Conservation (phyloP, 495 filamentous ascomycete genomes). For the Aspergillus olivimuriae region DNA sequence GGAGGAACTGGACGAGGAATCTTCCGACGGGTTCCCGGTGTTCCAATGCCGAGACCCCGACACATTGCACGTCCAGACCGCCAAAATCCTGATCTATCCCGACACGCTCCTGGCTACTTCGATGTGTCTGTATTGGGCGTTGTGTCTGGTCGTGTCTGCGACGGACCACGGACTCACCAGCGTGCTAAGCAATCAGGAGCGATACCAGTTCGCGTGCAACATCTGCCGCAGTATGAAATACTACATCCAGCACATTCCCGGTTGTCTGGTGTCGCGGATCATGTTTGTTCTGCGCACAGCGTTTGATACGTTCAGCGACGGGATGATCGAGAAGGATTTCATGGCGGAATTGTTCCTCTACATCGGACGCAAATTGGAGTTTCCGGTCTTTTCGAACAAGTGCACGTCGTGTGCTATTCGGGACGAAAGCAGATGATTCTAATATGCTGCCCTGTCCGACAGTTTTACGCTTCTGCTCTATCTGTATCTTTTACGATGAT, state of each 20-base stretch:
- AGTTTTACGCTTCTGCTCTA: no score
- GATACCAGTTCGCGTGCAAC: constrained; percentile 21
- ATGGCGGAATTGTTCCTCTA: constrained; percentile 14
- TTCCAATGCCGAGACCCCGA: constrained; percentile 15
- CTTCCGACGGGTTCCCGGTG: constrained; percentile 10
- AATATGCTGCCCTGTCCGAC: no score
- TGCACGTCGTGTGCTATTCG: constrained; percentile 12
- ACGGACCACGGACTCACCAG: constrained; percentile 14
- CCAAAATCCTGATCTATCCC: constrained; percentile 14
- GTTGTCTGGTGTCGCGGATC: constrained; percentile 20
- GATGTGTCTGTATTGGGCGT: constrained; percentile 20
- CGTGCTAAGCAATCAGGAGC: constrained; percentile 15
- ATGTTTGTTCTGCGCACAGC: constrained; percentile 23
- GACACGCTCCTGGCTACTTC: constrained; percentile 17
- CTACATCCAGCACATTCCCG: constrained; percentile 18
- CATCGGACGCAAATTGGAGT: constrained; percentile 16
- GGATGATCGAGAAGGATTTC: constrained; percentile 21
- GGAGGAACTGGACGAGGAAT: constrained; percentile 7
- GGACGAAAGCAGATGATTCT: neutral
- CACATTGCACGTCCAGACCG: constrained; percentile 7
- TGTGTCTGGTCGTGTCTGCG: constrained; percentile 17
- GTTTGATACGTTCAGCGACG: constrained; percentile 18
- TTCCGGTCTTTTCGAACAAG: constrained; percentile 20
- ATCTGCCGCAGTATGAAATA: constrained; percentile 26
- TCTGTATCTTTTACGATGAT: no score